Conservation (phyloP, 257 asterid genomes). For the Capsicum baccatum region DNA sequence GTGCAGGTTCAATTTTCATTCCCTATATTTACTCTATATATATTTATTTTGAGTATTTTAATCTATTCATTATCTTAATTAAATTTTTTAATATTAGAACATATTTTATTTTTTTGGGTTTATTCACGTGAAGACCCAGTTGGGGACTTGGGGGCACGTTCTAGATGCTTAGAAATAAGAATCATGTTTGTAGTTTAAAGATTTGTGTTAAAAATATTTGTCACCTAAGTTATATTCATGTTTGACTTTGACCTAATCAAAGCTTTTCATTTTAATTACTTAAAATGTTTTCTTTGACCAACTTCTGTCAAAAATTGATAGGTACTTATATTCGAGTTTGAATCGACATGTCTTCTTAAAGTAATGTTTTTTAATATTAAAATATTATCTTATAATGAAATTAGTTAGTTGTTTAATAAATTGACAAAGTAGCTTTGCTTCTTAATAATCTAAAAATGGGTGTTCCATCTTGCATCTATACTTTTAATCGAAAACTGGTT, state of each 20-base stretch:
- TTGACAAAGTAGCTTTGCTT: not conserved
- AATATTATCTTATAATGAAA: not conserved
- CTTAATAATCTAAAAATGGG: not conserved
- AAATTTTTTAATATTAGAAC: too few species aligned
- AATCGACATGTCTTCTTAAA: not conserved
- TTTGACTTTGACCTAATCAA: conserved; percentile 2
- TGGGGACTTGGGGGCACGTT: conserved; percentile 13
- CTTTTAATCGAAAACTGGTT: not conserved
- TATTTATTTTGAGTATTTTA: too few species aligned
- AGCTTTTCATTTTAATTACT: not conserved
- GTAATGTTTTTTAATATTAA: not conserved
- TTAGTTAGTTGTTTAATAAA: not conserved
- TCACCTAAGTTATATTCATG: not conserved
- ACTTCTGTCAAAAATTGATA: not conserved
- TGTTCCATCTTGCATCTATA: not conserved
- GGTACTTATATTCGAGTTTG: not conserved
- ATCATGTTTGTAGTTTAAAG: not conserved
- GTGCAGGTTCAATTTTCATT: too few species aligned
- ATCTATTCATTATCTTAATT: too few species aligned
- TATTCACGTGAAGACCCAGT: not conserved
- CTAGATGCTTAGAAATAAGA: not conserved
- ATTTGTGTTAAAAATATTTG: not conserved
- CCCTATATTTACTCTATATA: too few species aligned
- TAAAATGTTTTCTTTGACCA: not conserved
- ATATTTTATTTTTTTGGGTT: not conserved